Evolutionary conservation across 768 basidiomycete genomes (phyloP).

Genomic region (Phlebiopsis gigantea): DNA sequence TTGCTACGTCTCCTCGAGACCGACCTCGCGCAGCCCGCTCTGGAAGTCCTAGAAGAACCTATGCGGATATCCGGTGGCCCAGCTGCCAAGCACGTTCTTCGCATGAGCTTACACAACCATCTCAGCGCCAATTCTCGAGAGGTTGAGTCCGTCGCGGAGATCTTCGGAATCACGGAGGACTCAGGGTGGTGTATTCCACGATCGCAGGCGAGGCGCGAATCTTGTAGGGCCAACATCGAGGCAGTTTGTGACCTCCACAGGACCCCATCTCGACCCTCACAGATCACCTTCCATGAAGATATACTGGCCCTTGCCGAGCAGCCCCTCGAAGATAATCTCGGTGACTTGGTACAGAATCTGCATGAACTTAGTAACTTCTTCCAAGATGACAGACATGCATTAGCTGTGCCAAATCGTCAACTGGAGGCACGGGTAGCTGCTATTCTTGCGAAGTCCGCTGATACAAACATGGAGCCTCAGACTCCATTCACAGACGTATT

Average conservation of each 20-base stretch:
- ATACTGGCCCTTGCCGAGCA: conserved; percentile 24
- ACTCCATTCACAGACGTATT: conserved; percentile 82
- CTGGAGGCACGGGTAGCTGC: conserved; percentile 77
- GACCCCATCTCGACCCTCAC: conserved; percentile 60
- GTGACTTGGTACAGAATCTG: conserved; percentile 72
- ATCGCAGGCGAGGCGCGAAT: conserved; percentile 50
- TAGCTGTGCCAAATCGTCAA: conserved; percentile 23
- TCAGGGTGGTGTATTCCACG: conserved; percentile 87
- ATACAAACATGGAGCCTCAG: conserved; percentile 52
- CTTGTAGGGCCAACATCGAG: conserved; percentile 72
- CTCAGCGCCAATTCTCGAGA: conserved; percentile 36
- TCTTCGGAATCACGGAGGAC: conserved; percentile 78
- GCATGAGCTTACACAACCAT: conserved; percentile 81
- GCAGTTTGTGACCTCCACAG: conserved; percentile 85
- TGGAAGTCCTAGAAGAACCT: conserved; percentile 93
- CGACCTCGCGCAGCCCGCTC: conserved; percentile 75
- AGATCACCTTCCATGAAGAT: conserved; percentile 67
- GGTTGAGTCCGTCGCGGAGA: conserved; percentile 53
- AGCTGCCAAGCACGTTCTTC: conserved; percentile 78
- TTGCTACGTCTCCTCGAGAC: conserved; percentile 84
- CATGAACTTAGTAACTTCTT: conserved; percentile 75
- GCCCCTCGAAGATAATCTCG: conserved; percentile 54
- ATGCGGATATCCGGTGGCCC: conserved; percentile 73
- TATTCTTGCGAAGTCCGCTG: conserved; percentile 77
- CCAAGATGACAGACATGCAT: conserved; percentile 36